Evolutionary conservation across 768 basidiomycete species (phyloP).

Genomic region (Trametes maxima): DNA sequence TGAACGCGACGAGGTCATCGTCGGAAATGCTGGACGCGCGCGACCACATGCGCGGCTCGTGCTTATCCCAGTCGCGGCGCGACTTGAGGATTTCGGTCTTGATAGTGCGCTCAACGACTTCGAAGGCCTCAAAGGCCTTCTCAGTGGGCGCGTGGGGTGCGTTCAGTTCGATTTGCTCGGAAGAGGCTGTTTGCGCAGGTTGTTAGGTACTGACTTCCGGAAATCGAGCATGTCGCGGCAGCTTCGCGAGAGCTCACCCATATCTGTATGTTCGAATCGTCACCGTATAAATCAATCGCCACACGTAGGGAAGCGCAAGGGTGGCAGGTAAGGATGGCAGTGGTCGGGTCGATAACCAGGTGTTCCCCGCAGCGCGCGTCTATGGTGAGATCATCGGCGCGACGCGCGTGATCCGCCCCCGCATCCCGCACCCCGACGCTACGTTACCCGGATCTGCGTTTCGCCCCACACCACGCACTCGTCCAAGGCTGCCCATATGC

Average conservation of each 20-base stretch:
- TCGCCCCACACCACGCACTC: no score
- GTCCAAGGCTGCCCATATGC: no score
- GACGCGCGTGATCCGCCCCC: neutral
- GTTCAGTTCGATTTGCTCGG: conserved; percentile 58
- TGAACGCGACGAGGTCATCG: conserved; percentile 52
- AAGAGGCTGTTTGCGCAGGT: neutral
- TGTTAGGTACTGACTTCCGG: neutral
- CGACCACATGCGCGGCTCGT: conserved; percentile 74
- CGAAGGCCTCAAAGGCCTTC: conserved; percentile 70
- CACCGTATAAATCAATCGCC: no score
- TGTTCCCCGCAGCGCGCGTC: neutral
- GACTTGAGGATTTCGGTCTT: conserved; percentile 68
- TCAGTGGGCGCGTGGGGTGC: conserved; percentile 58
- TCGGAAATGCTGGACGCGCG: conserved; percentile 57
- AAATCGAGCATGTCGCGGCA: neutral
- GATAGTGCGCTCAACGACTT: conserved; percentile 52
- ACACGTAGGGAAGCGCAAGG: no score
- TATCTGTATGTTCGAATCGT: neutral
- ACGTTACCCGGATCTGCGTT: no score
- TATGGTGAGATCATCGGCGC: neutral
- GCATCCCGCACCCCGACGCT: no score
- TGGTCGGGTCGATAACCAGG: neutral
- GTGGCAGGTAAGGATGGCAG: neutral
- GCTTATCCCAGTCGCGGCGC: conserved; percentile 70
- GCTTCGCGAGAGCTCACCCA: neutral